Evolutionary conservation across 2,329 filamentous ascomycete species (phyloP).

Genomic region (Hymenoscyphus scutula): DNA sequence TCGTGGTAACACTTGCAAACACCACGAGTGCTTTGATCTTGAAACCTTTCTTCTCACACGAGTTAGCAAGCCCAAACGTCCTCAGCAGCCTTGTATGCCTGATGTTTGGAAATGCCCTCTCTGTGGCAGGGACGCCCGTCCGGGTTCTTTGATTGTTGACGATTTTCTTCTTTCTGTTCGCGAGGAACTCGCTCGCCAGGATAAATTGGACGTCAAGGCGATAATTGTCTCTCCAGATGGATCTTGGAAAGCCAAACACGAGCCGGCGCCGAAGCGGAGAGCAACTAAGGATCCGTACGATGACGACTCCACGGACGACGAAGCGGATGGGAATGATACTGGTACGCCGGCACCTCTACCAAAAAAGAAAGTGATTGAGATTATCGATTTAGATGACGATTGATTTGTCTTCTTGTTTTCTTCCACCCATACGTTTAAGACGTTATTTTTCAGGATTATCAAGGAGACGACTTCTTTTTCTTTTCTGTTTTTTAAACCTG

Average conservation of each 20-base stretch:
- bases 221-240: conserved; percentile 65
- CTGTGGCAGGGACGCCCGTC: conserved; percentile 74
- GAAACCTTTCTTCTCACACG: conserved; percentile 74
- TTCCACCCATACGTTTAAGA: not conserved
- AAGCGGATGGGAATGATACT: conserved; percentile 6
- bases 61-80: conserved; percentile 43
- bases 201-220: conserved; percentile 52
- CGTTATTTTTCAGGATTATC: not conserved
- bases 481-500: not conserved
- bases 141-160: conserved; percentile 68
- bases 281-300: conserved; percentile 27
- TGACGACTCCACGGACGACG: conserved; percentile 16
- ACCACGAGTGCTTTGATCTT: conserved; percentile 89
- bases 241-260: conserved; percentile 56
- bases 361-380: conserved; percentile 19
- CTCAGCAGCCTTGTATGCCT: conserved; percentile 51
- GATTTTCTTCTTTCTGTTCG: conserved; percentile 68
- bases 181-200: conserved; percentile 47
- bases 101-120: conserved; percentile 88
- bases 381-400: conserved; percentile 31
- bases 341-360: not conserved
- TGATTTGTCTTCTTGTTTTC: not conserved
- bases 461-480: not conserved
- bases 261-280: conserved; percentile 29
- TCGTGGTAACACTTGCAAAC: conserved; percentile 66